Conservation (phyloP, 169 alveolate genomes). For the Miamiensis avidus region DNA sequence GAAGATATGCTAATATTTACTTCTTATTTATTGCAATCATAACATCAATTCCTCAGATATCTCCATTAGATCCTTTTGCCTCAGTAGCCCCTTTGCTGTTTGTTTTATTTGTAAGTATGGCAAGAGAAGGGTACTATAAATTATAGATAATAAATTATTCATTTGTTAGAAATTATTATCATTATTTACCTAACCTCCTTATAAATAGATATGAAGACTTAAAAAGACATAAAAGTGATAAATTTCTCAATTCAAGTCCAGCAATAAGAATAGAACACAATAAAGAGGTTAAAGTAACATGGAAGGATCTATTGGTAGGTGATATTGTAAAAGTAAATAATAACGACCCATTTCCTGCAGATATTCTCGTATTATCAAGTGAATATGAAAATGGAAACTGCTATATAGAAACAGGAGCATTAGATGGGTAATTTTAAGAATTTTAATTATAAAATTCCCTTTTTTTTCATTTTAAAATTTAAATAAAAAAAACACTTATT, state of each 20-base stretch:
- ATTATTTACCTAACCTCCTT: background rate
- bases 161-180: too few species aligned
- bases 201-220: slow-evolving; percentile 73
- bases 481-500: too few species aligned
- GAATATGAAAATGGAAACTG: slow-evolving; percentile 73
- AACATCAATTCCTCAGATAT: slow-evolving; percentile 76
- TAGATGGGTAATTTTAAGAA: slow-evolving; percentile 67
- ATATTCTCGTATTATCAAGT: slow-evolving; percentile 67
- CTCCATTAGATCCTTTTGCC: slow-evolving; percentile 82
- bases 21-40: slow-evolving; percentile 85
- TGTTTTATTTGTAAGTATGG: slow-evolving; percentile 83
- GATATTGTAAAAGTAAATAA: slow-evolving; percentile 71
- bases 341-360: slow-evolving; percentile 81
- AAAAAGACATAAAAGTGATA: slow-evolving; percentile 76
- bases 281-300: slow-evolving; percentile 51
- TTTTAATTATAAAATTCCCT: background rate
- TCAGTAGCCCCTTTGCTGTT: slow-evolving; percentile 88
- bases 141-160: too few species aligned
- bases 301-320: slow-evolving; percentile 73
- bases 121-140: slow-evolving; percentile 73
- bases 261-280: background rate
- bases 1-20: slow-evolving; percentile 82
- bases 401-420: slow-evolving; percentile 77
- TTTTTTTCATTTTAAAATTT: too few species aligned
- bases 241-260: background rate